Evolutionary conservation across 306 rosid species (phyloP).

Genomic region (Vigna nakashimae): DNA sequence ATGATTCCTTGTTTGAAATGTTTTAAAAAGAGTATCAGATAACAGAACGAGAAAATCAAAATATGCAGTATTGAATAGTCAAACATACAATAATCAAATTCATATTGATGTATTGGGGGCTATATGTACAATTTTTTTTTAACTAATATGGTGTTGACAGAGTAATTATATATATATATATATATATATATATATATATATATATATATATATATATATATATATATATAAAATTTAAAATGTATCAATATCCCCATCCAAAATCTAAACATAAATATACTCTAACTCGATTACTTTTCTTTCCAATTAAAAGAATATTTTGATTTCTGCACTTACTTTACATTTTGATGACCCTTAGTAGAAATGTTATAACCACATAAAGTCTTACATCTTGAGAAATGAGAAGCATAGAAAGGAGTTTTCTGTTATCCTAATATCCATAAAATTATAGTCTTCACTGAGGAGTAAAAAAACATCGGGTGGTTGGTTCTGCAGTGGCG

Average conservation of each 20-base stretch:
- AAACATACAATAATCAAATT: not conserved
- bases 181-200: too few species aligned
- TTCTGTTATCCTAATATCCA: not conserved
- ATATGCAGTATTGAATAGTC: not conserved
- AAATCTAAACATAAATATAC: not conserved
- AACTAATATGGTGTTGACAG: too few species aligned
- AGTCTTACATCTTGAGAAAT: not conserved
- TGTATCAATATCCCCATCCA: too few species aligned
- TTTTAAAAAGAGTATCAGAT: not conserved
- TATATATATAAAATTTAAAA: too few species aligned
- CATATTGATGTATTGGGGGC: not conserved
- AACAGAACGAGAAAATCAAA: constrained; percentile 21
- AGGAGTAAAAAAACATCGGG: not conserved
- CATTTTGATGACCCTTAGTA: not conserved
- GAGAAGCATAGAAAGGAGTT: not conserved
- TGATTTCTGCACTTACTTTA: not conserved
- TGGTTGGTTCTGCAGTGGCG: not conserved
- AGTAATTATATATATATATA: too few species aligned
- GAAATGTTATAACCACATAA: not conserved
- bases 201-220: too few species aligned
- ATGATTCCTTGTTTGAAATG: constrained; percentile 7
- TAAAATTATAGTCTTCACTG: not conserved
- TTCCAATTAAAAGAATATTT: not conserved
- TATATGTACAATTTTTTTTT: not conserved
- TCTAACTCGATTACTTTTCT: too few species aligned